Evolutionary conservation across 352 stramenopile species (phyloP), one percentile per base, ranked within the genome.

Genomic region (Nothophytophthora sp.): DNA sequence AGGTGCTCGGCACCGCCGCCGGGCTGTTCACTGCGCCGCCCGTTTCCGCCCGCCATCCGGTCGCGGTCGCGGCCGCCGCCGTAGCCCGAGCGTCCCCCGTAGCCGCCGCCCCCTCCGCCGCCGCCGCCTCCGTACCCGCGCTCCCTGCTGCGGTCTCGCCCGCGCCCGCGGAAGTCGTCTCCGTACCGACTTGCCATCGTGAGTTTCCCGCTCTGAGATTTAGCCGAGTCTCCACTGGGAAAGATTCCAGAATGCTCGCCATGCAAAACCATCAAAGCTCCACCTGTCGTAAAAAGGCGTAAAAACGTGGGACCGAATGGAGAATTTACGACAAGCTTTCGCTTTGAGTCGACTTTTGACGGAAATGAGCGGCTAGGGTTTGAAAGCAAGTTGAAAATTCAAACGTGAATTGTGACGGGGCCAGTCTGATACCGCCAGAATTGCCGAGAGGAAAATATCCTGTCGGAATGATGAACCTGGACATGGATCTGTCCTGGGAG

Each of bases 1-100:
- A 99, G 79, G 75, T 99, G 94, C 53, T 98, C 94, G 16, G 96
- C 96, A 15, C 88, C 89, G 16, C 88, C 90, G 28, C 85, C 85
- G 34, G 73, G 86, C 56, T 83, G 73, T 22, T 94, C 84, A 6
- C 67, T 68, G 12, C 82, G 70, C 39, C 76, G 67, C n/a, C n/a
- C n/a, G n/a, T n/a, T n/a, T 20, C 76, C 62, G n/a, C 70, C 59
- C 22, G 60, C 45, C 62, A 76, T 75, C 23, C 76, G 72, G 11
- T 87, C 81, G 13, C 81, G 70, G n/a, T 70, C 68, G 28, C 77
- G 75, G n/a, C 60, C 69, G 16, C 71, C 67, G 16, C 70, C 73
- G 10, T n/a, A n/a, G n/a, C 67, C 51, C 19, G 64, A 71, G 33
- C 76, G 66, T 4, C 74, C 69, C 0, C 76, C 68, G 19, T 73